These are phyloP conservation scores for Fraxinus sp. DNA, from an alignment of 305 asterid genomes.

Conservation along the genomic window DNA sequence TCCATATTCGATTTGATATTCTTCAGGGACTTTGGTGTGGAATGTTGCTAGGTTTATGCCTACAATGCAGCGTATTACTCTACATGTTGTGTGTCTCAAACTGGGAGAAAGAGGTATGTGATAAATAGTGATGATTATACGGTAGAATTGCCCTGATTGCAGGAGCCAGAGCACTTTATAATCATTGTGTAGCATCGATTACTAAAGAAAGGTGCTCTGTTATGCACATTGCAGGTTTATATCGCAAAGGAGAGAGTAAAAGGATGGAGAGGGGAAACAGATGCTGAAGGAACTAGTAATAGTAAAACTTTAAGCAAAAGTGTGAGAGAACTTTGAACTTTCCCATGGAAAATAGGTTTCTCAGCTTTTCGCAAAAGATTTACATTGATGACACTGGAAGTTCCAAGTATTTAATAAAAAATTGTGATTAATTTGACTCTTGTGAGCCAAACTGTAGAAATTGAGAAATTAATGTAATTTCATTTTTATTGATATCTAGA, in stretches of 20 bases:
- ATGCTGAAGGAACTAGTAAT: not conserved
- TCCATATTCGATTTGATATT: not conserved
- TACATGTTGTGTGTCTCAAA: conserved; percentile 42
- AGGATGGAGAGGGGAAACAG: not conserved
- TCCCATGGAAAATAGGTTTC: not conserved
- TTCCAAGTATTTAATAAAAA: not conserved
- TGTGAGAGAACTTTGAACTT: not conserved
- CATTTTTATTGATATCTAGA: not conserved
- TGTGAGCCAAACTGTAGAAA: not conserved
- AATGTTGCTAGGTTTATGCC: conserved; percentile 47
- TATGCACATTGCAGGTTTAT: not conserved
- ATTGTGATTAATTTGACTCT: not conserved
- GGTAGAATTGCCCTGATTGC: not conserved
- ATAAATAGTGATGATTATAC: not conserved
- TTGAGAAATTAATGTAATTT: not conserved
- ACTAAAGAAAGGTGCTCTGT: not conserved
- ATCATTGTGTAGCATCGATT: not conserved
- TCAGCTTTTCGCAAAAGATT: not conserved
- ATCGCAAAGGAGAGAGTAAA: not conserved
- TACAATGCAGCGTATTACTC: conserved; percentile 40
- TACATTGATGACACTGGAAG: not conserved
- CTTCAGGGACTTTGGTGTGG: conserved; percentile 67
- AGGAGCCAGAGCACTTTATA: not conserved
- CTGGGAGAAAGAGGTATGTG: conserved; percentile 56
- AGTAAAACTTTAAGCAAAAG: not conserved